Evolutionary conservation across 257 asterid species (phyloP).

Genomic region (Solanum chiquidenum): DNA sequence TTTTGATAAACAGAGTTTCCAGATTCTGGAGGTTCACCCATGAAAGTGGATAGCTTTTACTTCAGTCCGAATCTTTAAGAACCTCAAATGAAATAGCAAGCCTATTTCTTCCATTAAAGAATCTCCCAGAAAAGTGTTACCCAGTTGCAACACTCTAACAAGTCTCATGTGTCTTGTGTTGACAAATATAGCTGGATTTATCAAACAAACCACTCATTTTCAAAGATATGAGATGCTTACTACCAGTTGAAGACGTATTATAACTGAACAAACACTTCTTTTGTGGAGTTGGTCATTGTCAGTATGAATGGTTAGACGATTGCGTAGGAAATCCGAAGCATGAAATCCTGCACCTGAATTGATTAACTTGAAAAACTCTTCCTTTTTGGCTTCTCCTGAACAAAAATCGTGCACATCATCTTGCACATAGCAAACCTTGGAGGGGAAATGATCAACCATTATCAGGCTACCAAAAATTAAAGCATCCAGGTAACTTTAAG

Average conservation of each 20-base stretch:
- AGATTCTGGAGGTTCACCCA: background rate
- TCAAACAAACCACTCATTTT: background rate
- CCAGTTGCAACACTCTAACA: constrained; percentile 10
- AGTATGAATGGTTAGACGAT: background rate
- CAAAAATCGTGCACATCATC: constrained; percentile 8
- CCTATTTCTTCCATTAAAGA: background rate
- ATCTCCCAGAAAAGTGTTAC: background rate
- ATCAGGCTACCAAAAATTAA: constrained; percentile 10
- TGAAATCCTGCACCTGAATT: background rate
- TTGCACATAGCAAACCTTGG: constrained; percentile 4
- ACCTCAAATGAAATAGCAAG: background rate
- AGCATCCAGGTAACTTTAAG: constrained; percentile 6
- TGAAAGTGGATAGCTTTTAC: background rate
- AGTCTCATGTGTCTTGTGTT: background rate
- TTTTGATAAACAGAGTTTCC: background rate
- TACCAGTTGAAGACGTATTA: background rate
- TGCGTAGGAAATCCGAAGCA: background rate
- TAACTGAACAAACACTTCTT: background rate
- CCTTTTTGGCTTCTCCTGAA: constrained; percentile 4
- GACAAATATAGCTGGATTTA: background rate
- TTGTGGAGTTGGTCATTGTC: background rate
- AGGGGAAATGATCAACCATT: background rate
- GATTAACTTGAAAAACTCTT: background rate
- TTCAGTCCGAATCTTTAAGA: background rate
- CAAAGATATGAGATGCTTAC: background rate